Percentiles rank a stretch among this genome's conserved stretches.
Evolutionary conservation across 129 eudicot species (phyloP).

Genomic region (carrot (Daucus carota)): DNA sequence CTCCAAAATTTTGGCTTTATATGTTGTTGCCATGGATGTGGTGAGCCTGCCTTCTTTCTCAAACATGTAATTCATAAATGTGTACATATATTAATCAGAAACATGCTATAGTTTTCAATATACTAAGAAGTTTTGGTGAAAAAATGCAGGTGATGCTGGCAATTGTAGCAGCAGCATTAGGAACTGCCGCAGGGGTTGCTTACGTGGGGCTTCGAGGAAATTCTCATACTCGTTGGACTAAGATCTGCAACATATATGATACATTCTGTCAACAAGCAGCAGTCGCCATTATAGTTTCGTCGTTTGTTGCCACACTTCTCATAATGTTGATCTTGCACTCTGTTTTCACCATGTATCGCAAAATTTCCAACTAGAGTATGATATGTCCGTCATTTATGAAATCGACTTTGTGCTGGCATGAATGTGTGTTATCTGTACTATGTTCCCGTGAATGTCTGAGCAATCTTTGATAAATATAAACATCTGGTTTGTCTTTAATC

Average conservation of each 20-base stretch:
- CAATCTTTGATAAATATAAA: background rate
- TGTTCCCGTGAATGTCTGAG: background rate
- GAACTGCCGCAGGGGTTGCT: slow-evolving; percentile 59
- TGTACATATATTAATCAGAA: background rate
- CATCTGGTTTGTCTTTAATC: too few species aligned
- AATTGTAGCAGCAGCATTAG: slow-evolving; percentile 61
- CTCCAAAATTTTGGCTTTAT: slow-evolving; percentile 26
- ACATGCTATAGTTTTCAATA: background rate
- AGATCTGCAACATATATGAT: slow-evolving; percentile 41
- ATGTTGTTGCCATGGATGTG: slow-evolving; percentile 48
- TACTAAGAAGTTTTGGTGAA: background rate
- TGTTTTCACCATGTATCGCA: slow-evolving; percentile 41
- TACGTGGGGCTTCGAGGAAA: slow-evolving; percentile 66
- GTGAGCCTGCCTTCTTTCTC: slow-evolving; percentile 30
- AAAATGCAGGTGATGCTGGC: slow-evolving; percentile 60
- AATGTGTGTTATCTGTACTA: background rate
- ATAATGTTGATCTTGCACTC: slow-evolving; percentile 42
- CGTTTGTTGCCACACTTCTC: slow-evolving; percentile 44
- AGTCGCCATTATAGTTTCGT: slow-evolving; percentile 33
- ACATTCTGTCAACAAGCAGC: slow-evolving; percentile 42
- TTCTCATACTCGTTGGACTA: slow-evolving; percentile 45
- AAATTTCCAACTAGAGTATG: slow-evolving; percentile 31
- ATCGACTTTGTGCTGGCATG: background rate
- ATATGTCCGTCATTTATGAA: background rate
- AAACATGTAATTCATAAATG: too few species aligned